A percentile compares a stretch with the other conserved stretches of the same genome.
phyloP scores from a whole-genome alignment of 2,329 filamentous ascomycete species.

The Cytospora paraplurivora region DNA sequence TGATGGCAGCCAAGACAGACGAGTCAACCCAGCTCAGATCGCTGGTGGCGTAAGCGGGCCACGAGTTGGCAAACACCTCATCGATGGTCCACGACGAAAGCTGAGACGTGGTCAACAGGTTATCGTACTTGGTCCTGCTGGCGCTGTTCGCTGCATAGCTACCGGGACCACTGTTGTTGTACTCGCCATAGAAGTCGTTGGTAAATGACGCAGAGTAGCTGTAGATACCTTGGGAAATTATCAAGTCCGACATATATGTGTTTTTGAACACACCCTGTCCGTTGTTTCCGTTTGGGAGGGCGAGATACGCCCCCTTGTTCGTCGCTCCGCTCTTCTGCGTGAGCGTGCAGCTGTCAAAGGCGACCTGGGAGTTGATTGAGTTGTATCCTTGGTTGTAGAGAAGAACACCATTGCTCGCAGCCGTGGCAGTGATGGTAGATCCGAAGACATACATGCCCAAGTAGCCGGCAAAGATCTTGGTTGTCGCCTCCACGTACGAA shows the following conservation, averaged over 20 bases:
- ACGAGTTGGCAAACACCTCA: slow-evolving; percentile 39
- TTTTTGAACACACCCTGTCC: slow-evolving; percentile 46
- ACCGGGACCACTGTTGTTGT: slow-evolving; percentile 43
- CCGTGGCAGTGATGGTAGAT: slow-evolving; percentile 45
- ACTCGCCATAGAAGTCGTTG: slow-evolving; percentile 45
- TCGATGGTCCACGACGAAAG: not conserved
- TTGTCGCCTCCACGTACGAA: slow-evolving; percentile 47
- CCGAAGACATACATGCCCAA: slow-evolving; percentile 46
- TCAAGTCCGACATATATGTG: slow-evolving; percentile 41
- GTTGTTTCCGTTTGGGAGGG: slow-evolving; percentile 44
- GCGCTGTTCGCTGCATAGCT: slow-evolving; percentile 42
- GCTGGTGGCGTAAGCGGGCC: slow-evolving; percentile 38
- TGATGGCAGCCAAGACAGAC: slow-evolving; percentile 38
- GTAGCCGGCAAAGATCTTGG: slow-evolving; percentile 46
- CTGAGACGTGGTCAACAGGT: not conserved
- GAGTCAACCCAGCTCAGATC: slow-evolving; percentile 43
- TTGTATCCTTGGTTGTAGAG: slow-evolving; percentile 44
- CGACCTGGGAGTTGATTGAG: slow-evolving; percentile 42
- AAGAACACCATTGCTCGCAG: slow-evolving; percentile 37
- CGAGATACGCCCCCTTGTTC: slow-evolving; percentile 38
- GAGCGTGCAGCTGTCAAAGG: slow-evolving; percentile 45
- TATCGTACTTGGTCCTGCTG: slow-evolving; percentile 31
- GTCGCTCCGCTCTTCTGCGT: slow-evolving; percentile 37
- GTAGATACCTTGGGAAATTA: slow-evolving; percentile 41
- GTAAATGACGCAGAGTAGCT: slow-evolving; percentile 31